These are phyloP conservation scores for Lactifluus hygrophoroides DNA, from an alignment of 768 basidiomycete species.

Conservation along the genomic window DNA sequence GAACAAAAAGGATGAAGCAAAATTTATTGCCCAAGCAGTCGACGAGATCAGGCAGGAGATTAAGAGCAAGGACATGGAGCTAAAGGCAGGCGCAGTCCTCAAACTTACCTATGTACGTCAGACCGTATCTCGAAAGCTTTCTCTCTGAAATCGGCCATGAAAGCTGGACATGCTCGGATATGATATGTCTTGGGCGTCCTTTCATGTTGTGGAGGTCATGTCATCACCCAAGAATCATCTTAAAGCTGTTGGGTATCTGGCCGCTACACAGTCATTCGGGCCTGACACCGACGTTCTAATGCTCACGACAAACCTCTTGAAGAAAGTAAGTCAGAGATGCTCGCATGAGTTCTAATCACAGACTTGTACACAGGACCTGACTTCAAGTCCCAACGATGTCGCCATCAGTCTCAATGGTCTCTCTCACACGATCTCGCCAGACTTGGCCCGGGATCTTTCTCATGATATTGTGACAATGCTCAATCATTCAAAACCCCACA, in stretches of 20 bases:
- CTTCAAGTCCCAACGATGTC: slow-evolving; percentile 64
- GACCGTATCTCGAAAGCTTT: slow-evolving; percentile 9
- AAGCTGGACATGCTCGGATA: slow-evolving; percentile 97
- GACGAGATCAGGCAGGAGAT: slow-evolving; percentile 91
- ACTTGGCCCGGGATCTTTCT: slow-evolving; percentile 85
- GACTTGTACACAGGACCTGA: slow-evolving; percentile 55
- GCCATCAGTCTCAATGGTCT: slow-evolving; percentile 76
- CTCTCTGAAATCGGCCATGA: slow-evolving; percentile 12
- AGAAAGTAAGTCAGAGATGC: slow-evolving; percentile 53
- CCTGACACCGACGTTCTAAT: slow-evolving; percentile 96
- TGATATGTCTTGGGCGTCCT: slow-evolving; percentile 93
- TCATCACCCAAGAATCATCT: slow-evolving; percentile 85
- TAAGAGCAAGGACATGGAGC: slow-evolving; percentile 89
- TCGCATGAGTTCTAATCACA: slow-evolving; percentile 16
- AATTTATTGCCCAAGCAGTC: slow-evolving; percentile 88
- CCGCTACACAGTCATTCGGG: slow-evolving; percentile 82
- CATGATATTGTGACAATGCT: slow-evolving; percentile 81
- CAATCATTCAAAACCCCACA: slow-evolving; percentile 79
- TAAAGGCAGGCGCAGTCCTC: slow-evolving; percentile 90
- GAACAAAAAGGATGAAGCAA: slow-evolving; percentile 88
- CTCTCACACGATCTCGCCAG: slow-evolving; percentile 73
- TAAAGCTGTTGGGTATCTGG: slow-evolving; percentile 94
- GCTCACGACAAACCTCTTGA: slow-evolving; percentile 90
- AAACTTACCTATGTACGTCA: slow-evolving; percentile 91
- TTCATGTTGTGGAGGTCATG: slow-evolving; percentile 98